phyloP scores from a whole-genome alignment of 768 basidiomycete genomes.

The Termitomyces sp. region DNA sequence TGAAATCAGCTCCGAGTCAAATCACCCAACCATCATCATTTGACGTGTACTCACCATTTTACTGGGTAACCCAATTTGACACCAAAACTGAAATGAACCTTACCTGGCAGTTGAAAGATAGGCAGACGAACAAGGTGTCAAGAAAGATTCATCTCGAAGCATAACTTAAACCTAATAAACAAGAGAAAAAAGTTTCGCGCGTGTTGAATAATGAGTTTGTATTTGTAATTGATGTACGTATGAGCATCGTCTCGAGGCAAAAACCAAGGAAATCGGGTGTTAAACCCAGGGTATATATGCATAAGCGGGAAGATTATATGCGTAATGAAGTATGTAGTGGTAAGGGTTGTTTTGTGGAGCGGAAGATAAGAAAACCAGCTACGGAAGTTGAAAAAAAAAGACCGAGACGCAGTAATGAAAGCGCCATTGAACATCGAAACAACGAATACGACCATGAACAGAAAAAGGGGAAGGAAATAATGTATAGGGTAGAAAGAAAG shows the following conservation, averaged over 20 bases:
- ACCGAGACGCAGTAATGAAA: background rate
- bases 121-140: too few relatives aligned
- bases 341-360: background rate
- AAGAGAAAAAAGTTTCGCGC: background rate
- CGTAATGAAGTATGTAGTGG: conserved; percentile 2
- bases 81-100: background rate
- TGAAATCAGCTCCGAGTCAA: background rate
- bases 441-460: conserved; percentile 5
- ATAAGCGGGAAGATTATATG: conserved; percentile 11
- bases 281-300: conserved; percentile 8
- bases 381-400: too few relatives aligned
- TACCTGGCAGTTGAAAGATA: background rate
- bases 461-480: background rate
- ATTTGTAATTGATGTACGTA: conserved; percentile 4
- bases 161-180: background rate
- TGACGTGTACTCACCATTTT: too few relatives aligned
- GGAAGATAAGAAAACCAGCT: background rate
- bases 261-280: background rate
- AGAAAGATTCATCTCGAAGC: background rate
- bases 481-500: conserved; percentile 4
- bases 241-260: conserved; percentile 2
- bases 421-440: background rate
- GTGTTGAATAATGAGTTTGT: background rate
- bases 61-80: too few relatives aligned
- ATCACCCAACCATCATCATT: too few relatives aligned